Percentiles rank a stretch among this genome's conserved stretches.
phyloP scores from a whole-genome alignment of 768 basidiomycete species.

The Cantharellus anzutake region DNA sequence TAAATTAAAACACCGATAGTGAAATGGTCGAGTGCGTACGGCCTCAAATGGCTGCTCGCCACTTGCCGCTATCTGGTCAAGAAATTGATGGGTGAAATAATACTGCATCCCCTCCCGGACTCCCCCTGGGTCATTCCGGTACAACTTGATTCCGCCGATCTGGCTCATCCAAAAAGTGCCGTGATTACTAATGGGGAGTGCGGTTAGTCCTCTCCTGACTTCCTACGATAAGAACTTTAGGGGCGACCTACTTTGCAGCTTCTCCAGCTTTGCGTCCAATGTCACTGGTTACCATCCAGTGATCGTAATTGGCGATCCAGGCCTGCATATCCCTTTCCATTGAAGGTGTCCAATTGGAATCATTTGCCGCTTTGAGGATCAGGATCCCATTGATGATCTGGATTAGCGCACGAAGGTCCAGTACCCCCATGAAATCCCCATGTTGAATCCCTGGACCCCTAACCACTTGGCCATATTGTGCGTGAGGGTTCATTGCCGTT shows the following conservation, averaged over 20 bases:
- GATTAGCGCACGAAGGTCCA: not conserved
- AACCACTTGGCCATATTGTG: conserved; percentile 36
- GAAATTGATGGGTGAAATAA: conserved; percentile 13
- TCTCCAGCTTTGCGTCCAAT: conserved; percentile 7
- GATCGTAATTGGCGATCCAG: conserved; percentile 12
- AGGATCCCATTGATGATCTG: conserved; percentile 8
- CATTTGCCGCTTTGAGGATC: conserved; percentile 9
- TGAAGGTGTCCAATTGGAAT: conserved; percentile 10
- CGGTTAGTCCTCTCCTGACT: not conserved
- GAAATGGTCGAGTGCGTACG: conserved; percentile 14
- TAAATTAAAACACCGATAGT: conserved; percentile 17
- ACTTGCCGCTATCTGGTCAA: conserved; percentile 13
- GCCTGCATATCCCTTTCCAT: conserved; percentile 11
- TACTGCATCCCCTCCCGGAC: conserved; percentile 10
- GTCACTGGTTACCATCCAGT: conserved; percentile 11
- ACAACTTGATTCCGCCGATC: conserved; percentile 12
- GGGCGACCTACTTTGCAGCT: conserved; percentile 2
- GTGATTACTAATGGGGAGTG: conserved; percentile 12
- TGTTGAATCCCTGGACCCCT: conserved; percentile 16
- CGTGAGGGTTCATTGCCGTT: conserved; percentile 39
- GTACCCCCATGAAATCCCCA: conserved; percentile 10
- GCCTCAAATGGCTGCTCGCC: conserved; percentile 17
- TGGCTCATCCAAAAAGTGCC: conserved; percentile 15
- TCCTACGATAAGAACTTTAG: not conserved
- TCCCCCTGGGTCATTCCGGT: conserved; percentile 10